Conservation (phyloP, 768 basidiomycete genomes). For the Hericium erinaceus region DNA sequence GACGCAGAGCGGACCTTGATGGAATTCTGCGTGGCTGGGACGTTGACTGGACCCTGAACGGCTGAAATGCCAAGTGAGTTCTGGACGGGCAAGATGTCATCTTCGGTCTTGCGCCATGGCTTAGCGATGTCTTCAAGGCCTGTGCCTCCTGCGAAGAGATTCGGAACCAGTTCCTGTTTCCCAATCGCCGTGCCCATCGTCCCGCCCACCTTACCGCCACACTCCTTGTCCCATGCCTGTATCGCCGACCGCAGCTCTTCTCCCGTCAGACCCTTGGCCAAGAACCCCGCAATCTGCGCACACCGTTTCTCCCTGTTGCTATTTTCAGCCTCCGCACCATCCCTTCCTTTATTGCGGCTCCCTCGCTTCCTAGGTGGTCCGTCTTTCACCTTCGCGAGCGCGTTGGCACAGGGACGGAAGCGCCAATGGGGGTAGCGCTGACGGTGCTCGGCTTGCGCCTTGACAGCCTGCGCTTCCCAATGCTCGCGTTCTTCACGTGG, state of each 20-base stretch:
- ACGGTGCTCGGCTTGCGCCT: slow-evolving; percentile 67
- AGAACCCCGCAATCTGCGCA: slow-evolving; percentile 57
- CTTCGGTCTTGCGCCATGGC: no score
- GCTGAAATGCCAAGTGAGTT: no score
- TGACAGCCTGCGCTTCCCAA: slow-evolving; percentile 69
- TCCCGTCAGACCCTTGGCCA: slow-evolving; percentile 61
- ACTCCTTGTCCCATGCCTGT: slow-evolving; percentile 44
- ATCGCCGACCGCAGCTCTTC: slow-evolving; percentile 52
- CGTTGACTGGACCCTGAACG: no score
- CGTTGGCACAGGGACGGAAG: slow-evolving; percentile 57
- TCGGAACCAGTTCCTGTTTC: background rate
- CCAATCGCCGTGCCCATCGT: slow-evolving; percentile 10
- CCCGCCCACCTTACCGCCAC: slow-evolving; percentile 20
- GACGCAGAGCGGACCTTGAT: slow-evolving; percentile 9
- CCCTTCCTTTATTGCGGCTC: slow-evolving; percentile 13
- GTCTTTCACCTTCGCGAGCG: slow-evolving; percentile 8
- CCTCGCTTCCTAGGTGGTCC: background rate
- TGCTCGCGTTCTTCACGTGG: slow-evolving; percentile 55
- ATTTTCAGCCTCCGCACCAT: slow-evolving; percentile 28
- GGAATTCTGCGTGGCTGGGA: background rate
- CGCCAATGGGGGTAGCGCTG: slow-evolving; percentile 75
- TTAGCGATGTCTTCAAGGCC: no score
- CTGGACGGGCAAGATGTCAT: no score
- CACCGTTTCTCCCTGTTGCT: slow-evolving; percentile 45
- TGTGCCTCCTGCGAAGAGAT: no score